Evolutionary conservation across 2,329 filamentous ascomycete genomes (phyloP).

Genomic region (Parascedosporium putredinis): DNA sequence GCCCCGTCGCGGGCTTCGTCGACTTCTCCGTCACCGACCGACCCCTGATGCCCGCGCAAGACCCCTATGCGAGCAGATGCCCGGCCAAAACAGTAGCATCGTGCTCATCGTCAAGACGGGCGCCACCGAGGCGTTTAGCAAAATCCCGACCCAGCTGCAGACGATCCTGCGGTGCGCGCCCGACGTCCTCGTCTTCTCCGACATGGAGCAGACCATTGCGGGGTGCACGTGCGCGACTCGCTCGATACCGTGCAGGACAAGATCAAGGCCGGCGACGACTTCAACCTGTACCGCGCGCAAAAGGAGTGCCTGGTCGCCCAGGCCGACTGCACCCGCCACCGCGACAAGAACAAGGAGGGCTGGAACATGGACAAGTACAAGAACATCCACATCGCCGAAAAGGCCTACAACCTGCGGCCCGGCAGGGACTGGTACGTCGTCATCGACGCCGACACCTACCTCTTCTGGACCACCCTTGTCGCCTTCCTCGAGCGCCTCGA

Average conservation of each 20-base stretch:
- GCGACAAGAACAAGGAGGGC: constrained; percentile 19
- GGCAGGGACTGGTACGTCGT: constrained; percentile 49
- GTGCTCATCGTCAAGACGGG: constrained; percentile 50
- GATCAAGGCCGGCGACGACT: constrained; percentile 30
- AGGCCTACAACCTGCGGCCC: constrained; percentile 43
- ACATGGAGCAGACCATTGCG: constrained; percentile 43
- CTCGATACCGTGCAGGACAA: constrained; percentile 28
- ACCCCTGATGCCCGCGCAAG: constrained; percentile 8
- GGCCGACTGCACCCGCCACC: constrained; percentile 26
- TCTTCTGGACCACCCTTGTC: constrained; percentile 44
- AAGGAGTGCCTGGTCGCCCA: constrained; percentile 35
- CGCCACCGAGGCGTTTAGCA: constrained; percentile 42
- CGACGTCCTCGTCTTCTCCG: constrained; percentile 47
- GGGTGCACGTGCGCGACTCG: constrained; percentile 30
- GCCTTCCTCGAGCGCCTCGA: constrained; percentile 36
- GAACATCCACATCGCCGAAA: constrained; percentile 47
- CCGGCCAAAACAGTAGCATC: constrained; percentile 29
- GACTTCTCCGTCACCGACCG: constrained; percentile 5
- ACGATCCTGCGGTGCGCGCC: constrained; percentile 43
- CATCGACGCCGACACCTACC: constrained; percentile 47
- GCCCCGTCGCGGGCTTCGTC: not conserved
- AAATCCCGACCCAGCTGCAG: constrained; percentile 44
- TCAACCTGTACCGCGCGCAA: constrained; percentile 34
- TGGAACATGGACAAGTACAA: constrained; percentile 54
- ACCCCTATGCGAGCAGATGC: constrained; percentile 27